Evolutionary conservation across 495 filamentous ascomycete species (phyloP).

Genomic region (Aspergillus egyptiacus): DNA sequence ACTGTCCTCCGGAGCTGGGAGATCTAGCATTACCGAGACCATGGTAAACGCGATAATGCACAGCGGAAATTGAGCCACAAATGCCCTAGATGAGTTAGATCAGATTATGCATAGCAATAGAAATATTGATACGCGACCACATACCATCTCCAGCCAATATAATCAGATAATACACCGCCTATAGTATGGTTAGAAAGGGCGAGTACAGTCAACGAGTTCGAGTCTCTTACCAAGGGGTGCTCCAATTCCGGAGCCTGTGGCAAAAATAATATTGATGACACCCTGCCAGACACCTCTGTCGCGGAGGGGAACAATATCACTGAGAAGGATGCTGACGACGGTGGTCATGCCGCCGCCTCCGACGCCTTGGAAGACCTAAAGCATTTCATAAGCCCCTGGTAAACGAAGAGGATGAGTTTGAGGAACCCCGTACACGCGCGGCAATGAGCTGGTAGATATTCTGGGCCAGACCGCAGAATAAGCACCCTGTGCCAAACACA

Average conservation of each 20-base stretch:
- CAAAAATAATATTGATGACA: conserved; percentile 74
- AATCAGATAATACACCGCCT: conserved; percentile 66
- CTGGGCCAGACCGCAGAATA: conserved; percentile 65
- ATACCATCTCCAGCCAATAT: conserved; percentile 78
- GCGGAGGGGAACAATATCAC: conserved; percentile 70
- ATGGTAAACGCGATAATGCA: conserved; percentile 60
- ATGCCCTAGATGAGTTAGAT: conserved; percentile 47
- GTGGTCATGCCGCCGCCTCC: conserved; percentile 85
- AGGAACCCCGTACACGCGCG: conserved; percentile 42
- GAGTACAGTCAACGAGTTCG: background rate
- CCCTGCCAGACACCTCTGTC: conserved; percentile 78
- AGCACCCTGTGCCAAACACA: conserved; percentile 67
- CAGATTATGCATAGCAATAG: background rate
- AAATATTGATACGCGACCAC: conserved; percentile 7
- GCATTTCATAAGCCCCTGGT: background rate
- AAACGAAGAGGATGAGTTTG: background rate
- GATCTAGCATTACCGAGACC: conserved; percentile 56
- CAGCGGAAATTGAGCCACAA: conserved; percentile 64
- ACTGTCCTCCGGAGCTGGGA: conserved; percentile 49
- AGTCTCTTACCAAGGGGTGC: conserved; percentile 58
- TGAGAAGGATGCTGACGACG: conserved; percentile 70
- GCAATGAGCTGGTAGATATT: conserved; percentile 66
- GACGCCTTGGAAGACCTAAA: conserved; percentile 57
- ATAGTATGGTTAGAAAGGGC: conserved; percentile 1
- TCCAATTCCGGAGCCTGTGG: conserved; percentile 61